Conservation (phyloP, 495 filamentous ascomycete genomes). For the Amniculicola lignicola region DNA sequence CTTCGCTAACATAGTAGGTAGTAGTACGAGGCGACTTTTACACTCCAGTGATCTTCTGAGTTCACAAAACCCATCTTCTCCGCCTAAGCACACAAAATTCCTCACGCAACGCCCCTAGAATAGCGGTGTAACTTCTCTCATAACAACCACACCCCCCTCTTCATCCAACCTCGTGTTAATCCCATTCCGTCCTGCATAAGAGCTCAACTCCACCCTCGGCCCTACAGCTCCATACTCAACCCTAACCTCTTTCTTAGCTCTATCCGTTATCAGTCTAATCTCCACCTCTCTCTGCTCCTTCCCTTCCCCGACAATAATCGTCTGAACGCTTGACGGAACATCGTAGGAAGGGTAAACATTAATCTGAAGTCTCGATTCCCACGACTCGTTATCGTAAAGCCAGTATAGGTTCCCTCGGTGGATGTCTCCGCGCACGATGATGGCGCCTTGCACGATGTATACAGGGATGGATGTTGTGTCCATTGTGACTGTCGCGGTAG, state of each 20-base stretch:
- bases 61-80: too few species aligned
- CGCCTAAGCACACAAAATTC: too few species aligned
- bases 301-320: conserved; percentile 24
- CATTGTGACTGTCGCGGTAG: conserved; percentile 14
- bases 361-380: conserved; percentile 35
- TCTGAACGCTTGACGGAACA: conserved; percentile 22
- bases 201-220: too few species aligned
- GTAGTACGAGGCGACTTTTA: too few species aligned
- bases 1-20: too few species aligned
- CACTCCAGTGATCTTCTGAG: too few species aligned
- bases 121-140: too few species aligned
- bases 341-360: conserved; percentile 37
- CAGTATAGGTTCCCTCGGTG: conserved; percentile 39
- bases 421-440: conserved; percentile 37
- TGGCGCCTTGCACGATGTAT: conserved; percentile 38
- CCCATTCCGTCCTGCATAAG: too few species aligned
- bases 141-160: too few species aligned
- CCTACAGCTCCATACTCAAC: too few species aligned
- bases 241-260: not conserved
- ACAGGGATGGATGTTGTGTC: conserved; percentile 31
- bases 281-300: not conserved
- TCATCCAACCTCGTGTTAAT: too few species aligned
- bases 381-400: conserved; percentile 37
- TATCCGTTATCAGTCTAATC: conserved; percentile 10
- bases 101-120: too few species aligned